Evolutionary conservation across 2,329 filamentous ascomycete species (phyloP).

Genomic region (Beauveria sp.): DNA sequence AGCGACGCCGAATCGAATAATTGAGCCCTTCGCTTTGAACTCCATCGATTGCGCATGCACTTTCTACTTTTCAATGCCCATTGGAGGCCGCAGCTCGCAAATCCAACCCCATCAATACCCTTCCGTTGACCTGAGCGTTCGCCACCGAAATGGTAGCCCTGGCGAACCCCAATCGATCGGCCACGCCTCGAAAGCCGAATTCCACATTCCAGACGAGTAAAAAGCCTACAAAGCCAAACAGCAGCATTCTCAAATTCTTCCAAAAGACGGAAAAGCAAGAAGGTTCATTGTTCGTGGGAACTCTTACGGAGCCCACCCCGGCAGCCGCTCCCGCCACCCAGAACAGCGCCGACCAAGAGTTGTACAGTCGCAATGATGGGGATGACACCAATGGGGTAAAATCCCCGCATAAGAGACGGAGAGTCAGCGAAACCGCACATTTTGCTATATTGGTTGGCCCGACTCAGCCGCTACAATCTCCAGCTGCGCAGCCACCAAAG

Average conservation of each 20-base stretch:
- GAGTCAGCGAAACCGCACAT: constrained; percentile 19
- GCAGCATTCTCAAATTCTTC: constrained; percentile 68
- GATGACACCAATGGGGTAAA: constrained; percentile 28
- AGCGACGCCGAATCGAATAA: neutral
- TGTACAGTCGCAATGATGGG: constrained; percentile 22
- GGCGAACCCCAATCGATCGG: constrained; percentile 24
- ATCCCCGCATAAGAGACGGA: constrained; percentile 23
- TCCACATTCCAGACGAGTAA: constrained; percentile 20
- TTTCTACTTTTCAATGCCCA: neutral
- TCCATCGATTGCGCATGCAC: neutral
- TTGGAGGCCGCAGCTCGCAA: neutral
- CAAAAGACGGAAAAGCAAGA: constrained; percentile 58
- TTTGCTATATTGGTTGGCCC: constrained; percentile 14
- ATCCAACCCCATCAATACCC: neutral
- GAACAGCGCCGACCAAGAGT: constrained; percentile 14
- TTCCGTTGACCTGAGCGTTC: neutral
- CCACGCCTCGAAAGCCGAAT: constrained; percentile 25
- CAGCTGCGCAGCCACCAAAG: constrained; percentile 11
- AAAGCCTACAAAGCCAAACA: constrained; percentile 41
- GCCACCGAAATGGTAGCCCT: constrained; percentile 25
- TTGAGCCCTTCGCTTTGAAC: too few relatives aligned
- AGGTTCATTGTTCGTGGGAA: constrained; percentile 48
- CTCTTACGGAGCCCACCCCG: constrained; percentile 13
- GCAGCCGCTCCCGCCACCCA: constrained; percentile 13
- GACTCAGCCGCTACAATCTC: neutral